Evolutionary conservation across 257 asterid species (phyloP).

Genomic region (Capsicum chinense): DNA sequence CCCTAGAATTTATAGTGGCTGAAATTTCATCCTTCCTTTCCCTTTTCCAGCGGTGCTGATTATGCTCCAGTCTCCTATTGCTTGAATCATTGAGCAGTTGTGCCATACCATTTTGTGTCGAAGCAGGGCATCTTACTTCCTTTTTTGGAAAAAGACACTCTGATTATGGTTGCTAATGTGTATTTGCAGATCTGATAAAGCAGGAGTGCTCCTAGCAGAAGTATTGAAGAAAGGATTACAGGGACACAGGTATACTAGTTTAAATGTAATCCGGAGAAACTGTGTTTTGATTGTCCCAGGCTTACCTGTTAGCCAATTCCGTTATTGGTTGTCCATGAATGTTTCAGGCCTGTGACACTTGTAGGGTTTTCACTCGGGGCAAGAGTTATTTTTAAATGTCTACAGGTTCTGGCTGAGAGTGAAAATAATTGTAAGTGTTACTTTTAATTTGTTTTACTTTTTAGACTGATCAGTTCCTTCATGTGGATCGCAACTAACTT

Average conservation of each 20-base stretch:
- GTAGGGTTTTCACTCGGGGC: constrained; percentile 99
- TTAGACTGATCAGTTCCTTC: constrained; percentile 7
- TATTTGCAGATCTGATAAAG: constrained; percentile 81
- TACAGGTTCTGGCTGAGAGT: constrained; percentile 74
- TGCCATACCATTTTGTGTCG: not conserved
- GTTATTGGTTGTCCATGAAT: constrained; percentile 32
- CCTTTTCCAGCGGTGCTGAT: constrained; percentile 8
- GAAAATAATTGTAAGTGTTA: constrained; percentile 56
- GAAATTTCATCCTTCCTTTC: not conserved
- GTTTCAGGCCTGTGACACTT: constrained; percentile 95
- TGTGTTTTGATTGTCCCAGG: not conserved
- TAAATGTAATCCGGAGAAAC: not conserved
- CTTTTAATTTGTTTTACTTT: not conserved
- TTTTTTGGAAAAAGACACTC: not conserved
- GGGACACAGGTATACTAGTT: constrained; percentile 66
- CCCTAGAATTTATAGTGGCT: not conserved
- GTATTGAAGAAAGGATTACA: constrained; percentile 81
- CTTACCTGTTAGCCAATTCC: not conserved
- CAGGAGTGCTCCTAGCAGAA: constrained; percentile 90
- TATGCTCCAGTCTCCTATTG: not conserved
- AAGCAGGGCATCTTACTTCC: not conserved
- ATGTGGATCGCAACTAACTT: not conserved
- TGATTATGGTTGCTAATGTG: constrained; percentile 18
- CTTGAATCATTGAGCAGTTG: not conserved
- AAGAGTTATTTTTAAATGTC: constrained; percentile 88